Conservation (phyloP, 306 rosid genomes). For the Cicer pinnatifidum region DNA sequence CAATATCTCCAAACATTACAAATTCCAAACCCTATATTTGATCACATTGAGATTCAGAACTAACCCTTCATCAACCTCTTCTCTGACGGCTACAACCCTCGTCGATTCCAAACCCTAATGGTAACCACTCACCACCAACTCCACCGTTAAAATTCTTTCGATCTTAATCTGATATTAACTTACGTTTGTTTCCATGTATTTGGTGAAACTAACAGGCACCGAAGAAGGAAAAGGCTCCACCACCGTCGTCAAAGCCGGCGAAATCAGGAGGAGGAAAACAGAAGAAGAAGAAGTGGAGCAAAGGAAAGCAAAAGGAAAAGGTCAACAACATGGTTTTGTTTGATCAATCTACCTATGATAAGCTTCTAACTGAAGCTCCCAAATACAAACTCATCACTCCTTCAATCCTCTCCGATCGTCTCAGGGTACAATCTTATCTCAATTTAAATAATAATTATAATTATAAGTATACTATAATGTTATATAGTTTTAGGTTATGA, state of each 20-base stretch:
- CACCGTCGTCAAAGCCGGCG: conserved; percentile 56
- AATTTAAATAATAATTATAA: neutral
- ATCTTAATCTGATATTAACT: neutral
- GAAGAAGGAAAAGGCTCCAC: conserved; percentile 59
- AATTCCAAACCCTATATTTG: conserved; percentile 30
- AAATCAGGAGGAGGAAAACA: conserved; percentile 59
- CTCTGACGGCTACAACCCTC: conserved; percentile 10
- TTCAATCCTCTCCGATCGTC: conserved; percentile 51
- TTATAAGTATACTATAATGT: no score
- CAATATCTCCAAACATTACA: neutral
- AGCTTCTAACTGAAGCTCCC: conserved; percentile 53
- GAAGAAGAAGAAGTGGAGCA: conserved; percentile 67
- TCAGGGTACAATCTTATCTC: conserved; percentile 47
- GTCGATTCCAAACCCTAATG: conserved; percentile 6
- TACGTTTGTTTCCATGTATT: neutral
- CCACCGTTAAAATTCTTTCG: neutral
- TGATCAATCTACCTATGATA: conserved; percentile 53
- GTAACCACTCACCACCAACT: neutral
- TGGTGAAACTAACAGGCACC: conserved; percentile 47
- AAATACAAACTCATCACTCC: conserved; percentile 59
- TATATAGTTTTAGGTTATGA: no score
- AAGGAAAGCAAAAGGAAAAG: conserved; percentile 63
- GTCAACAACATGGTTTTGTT: conserved; percentile 59
- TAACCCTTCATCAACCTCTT: neutral
- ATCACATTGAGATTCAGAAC: neutral